Evolutionary conservation across 1,284 basidiomycete genomes (phyloP).

Genomic region (Tetrapyrgos nigripes): DNA sequence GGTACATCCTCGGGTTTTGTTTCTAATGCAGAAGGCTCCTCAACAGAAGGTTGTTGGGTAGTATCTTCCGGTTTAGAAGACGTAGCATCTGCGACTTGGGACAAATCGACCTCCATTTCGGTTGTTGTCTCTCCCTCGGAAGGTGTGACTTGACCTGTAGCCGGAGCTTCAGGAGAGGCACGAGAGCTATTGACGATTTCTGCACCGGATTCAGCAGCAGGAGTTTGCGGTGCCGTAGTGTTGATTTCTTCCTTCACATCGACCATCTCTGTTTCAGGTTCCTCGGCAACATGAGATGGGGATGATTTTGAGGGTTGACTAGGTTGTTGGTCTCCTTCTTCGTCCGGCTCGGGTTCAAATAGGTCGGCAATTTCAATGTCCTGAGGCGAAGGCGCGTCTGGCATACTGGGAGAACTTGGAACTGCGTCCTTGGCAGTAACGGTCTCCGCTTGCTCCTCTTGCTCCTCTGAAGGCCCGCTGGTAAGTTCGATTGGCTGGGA

Average conservation of each 20-base stretch:
- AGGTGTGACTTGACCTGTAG: neutral
- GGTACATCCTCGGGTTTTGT: neutral
- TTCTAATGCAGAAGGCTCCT: neutral
- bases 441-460: slow-evolving; percentile 7
- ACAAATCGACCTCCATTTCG: slow-evolving; percentile 4
- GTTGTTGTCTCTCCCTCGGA: neutral
- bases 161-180: neutral
- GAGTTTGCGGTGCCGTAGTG: neutral
- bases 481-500: no score
- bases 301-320: neutral
- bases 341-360: slow-evolving; percentile 14
- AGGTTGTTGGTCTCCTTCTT: slow-evolving; percentile 9
- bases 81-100: slow-evolving; percentile 19
- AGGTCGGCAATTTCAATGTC: slow-evolving; percentile 17
- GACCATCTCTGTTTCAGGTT: slow-evolving; percentile 9
- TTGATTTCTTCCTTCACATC: slow-evolving; percentile 8
- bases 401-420: neutral
- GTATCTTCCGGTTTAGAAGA: no score
- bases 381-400: slow-evolving; percentile 9
- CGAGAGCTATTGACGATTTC: neutral
- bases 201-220: neutral
- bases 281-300: no score
- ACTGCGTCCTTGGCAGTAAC: slow-evolving; percentile 14
- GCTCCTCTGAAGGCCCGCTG: neutral
- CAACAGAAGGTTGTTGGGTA: neutral